Evolutionary conservation across 2,329 filamentous ascomycete genomes (phyloP).

Genomic region (Colletotrichum sp.): DNA sequence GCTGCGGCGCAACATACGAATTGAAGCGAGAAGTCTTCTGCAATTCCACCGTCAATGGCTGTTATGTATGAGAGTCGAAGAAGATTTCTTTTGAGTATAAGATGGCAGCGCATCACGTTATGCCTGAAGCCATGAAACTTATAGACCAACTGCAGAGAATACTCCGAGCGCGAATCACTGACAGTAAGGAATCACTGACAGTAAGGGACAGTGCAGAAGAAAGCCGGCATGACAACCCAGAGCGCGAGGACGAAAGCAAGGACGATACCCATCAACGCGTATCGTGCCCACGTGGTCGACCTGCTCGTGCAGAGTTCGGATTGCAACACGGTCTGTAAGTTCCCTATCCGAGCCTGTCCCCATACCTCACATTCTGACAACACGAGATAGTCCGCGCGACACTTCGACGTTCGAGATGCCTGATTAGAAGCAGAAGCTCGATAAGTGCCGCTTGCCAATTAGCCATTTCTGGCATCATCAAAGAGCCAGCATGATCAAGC

Average conservation of each 20-base stretch:
- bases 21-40: background rate
- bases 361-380: background rate
- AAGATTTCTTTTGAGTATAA: background rate
- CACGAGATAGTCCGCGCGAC: background rate
- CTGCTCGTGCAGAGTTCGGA: background rate
- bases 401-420: background rate
- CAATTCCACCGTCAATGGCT: background rate
- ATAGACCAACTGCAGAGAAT: background rate
- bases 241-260: background rate
- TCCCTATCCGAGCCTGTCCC: background rate
- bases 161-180: background rate
- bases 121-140: background rate
- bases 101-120: background rate
- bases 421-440: background rate
- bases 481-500: background rate
- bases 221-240: background rate
- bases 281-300: background rate
- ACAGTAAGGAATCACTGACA: background rate
- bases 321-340: background rate
- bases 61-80: background rate
- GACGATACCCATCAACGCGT: background rate
- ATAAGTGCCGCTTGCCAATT: background rate
- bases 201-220: background rate
- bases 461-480: background rate
- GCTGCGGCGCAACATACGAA: background rate